phyloP scores from a whole-genome alignment of 129 eudicot genomes.

The Tanacetum coccineum region DNA sequence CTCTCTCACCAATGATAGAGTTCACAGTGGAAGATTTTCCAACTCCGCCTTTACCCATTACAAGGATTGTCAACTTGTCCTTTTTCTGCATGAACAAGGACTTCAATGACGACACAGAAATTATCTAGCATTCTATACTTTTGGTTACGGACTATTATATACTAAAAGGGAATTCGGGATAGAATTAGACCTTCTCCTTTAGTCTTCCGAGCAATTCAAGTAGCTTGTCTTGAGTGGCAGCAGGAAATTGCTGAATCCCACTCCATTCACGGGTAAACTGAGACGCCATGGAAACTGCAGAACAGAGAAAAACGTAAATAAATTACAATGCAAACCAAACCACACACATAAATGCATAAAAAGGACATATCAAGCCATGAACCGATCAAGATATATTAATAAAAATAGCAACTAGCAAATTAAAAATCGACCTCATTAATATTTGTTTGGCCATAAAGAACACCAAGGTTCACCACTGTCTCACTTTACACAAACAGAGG shows the following conservation, averaged over 20 bases:
- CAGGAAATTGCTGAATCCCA: constrained; percentile 82
- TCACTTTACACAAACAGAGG: too few species aligned
- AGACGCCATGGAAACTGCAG: constrained; percentile 51
- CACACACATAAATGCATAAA: too few species aligned
- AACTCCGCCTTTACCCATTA: constrained; percentile 92
- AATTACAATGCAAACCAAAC: neutral
- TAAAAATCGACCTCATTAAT: too few species aligned
- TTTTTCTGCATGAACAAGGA: constrained; percentile 41
- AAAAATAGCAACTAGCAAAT: too few species aligned
- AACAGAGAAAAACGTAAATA: neutral
- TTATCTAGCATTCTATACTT: neutral
- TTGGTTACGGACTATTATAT: neutral
- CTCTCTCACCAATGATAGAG: constrained; percentile 79
- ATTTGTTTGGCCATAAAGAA: too few species aligned
- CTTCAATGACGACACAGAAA: neutral
- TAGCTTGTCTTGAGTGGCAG: constrained; percentile 69
- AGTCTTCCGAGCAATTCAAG: constrained; percentile 61
- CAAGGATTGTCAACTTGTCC: constrained; percentile 67
- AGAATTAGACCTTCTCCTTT: constrained; percentile 60
- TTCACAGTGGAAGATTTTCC: constrained; percentile 88
- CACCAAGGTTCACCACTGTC: too few species aligned
- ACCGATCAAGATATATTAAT: too few species aligned
- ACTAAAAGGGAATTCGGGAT: neutral
- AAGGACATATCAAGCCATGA: too few species aligned
- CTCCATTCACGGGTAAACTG: constrained; percentile 71